Conservation (phyloP, 495 filamentous ascomycete genomes). For the Oidiodendron maius region DNA sequence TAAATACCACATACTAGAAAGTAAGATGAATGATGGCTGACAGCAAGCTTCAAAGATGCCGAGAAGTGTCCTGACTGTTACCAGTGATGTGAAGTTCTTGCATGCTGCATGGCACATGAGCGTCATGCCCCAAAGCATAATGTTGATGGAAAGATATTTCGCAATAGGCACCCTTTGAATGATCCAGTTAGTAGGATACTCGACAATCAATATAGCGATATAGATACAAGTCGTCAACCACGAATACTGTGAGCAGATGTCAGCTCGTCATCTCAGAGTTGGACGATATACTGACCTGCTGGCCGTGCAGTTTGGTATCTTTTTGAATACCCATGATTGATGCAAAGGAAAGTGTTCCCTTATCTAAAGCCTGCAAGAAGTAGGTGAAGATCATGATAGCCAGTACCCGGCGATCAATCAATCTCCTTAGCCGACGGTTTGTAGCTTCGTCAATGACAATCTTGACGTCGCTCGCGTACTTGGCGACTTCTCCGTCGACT, state of each 20-base stretch:
- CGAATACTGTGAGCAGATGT: conserved; percentile 30
- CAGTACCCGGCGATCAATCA: conserved; percentile 35
- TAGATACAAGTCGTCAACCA: conserved; percentile 58
- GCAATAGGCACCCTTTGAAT: conserved; percentile 54
- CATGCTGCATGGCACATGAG: conserved; percentile 47
- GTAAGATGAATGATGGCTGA: conserved; percentile 53
- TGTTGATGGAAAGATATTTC: conserved; percentile 53
- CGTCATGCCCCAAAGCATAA: conserved; percentile 54
- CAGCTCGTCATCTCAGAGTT: too few species aligned
- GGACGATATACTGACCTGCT: conserved; percentile 16
- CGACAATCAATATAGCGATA: conserved; percentile 59
- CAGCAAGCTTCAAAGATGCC: conserved; percentile 58
- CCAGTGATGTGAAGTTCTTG: conserved; percentile 36
- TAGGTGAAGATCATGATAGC: conserved; percentile 41
- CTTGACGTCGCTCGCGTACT: conserved; percentile 36
- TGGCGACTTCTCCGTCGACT: conserved; percentile 19
- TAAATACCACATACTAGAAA: conserved; percentile 59
- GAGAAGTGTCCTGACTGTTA: conserved; percentile 55
- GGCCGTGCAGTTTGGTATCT: conserved; percentile 39
- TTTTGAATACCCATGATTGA: conserved; percentile 50
- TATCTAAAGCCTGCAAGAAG: conserved; percentile 55
- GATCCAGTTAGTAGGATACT: conserved; percentile 56
- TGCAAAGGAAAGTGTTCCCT: conserved; percentile 51
- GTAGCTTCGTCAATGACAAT: conserved; percentile 41
- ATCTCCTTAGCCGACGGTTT: conserved; percentile 37